A percentile compares a stretch with the other conserved stretches of the same genome.
These are phyloP conservation scores for Aspergillus heteromorphus DNA, from an alignment of 495 filamentous ascomycete species.

Conservation along the genomic window DNA sequence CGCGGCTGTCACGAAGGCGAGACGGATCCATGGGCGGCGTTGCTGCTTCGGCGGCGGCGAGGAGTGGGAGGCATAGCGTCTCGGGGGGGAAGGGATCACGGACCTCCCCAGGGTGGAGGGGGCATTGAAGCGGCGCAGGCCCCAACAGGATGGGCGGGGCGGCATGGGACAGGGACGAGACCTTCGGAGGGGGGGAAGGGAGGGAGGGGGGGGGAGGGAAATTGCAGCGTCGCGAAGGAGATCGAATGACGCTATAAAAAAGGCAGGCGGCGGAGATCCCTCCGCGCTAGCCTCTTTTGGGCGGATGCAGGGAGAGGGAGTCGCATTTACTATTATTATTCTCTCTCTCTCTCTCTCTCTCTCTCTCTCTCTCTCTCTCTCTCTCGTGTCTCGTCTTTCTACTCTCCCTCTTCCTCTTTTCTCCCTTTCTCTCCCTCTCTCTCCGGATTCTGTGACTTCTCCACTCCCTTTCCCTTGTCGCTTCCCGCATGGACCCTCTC, in stretches of 20 bases:
- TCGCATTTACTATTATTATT: not conserved
- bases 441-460: not conserved
- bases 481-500: not conserved
- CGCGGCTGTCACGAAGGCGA: conserved; percentile 28
- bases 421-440: conserved; percentile 1
- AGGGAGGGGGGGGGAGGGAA: not conserved
- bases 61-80: conserved; percentile 16
- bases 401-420: not conserved
- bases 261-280: not conserved
- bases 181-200: not conserved
- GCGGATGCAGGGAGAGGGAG: not conserved
- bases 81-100: conserved; percentile 6
- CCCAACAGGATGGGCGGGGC: conserved; percentile 9
- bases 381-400: not conserved
- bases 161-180: conserved; percentile 26
- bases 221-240: not conserved
- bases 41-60: conserved; percentile 23
- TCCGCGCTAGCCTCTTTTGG: conserved; percentile 25
- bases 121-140: conserved; percentile 11
- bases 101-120: conserved; percentile 9
- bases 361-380: conserved; percentile 5
- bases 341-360: not conserved
- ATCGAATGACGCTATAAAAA: conserved; percentile 1
- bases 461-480: not conserved
- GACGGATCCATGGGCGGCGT: conserved; percentile 32